Conservation (phyloP, 2,329 filamentous ascomycete species). For the Ophiocordyceps camponoti-leonardi region DNA sequence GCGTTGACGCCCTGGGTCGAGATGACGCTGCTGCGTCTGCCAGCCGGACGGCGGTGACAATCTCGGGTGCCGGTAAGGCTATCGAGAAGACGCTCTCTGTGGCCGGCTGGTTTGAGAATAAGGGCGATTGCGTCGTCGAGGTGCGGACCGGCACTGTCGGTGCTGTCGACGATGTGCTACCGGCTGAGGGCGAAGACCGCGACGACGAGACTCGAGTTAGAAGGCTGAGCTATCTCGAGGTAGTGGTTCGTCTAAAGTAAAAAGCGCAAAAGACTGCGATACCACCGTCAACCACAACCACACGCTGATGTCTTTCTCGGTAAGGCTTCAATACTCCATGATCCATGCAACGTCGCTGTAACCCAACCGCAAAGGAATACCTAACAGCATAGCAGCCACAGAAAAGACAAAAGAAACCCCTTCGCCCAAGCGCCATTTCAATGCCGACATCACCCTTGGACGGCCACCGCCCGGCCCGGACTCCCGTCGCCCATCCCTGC, state of each 20-base stretch:
- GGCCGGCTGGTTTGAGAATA: constrained; percentile 46
- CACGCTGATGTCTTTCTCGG: neutral
- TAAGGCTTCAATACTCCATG: neutral
- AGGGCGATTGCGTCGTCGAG: constrained; percentile 39
- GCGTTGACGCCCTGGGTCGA: constrained; percentile 24
- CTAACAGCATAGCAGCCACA: neutral
- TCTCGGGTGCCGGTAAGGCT: constrained; percentile 50
- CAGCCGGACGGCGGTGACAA: constrained; percentile 25
- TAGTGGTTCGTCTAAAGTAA: constrained; percentile 26
- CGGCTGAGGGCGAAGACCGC: constrained; percentile 16
- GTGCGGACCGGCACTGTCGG: constrained; percentile 44
- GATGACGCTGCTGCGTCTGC: constrained; percentile 5
- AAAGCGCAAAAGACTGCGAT: neutral
- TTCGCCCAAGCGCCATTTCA: neutral
- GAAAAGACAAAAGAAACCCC: neutral
- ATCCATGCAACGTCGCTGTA: neutral
- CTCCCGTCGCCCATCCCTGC: neutral
- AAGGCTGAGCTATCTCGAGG: constrained; percentile 33
- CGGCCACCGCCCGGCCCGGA: neutral
- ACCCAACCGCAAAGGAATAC: too few species aligned
- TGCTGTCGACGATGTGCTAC: constrained; percentile 50
- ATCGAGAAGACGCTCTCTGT: constrained; percentile 46
- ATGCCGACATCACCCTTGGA: neutral
- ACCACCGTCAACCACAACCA: neutral
- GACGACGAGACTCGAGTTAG: constrained; percentile 24